Percentiles rank a stretch among this genome's conserved stretches.
phyloP scores from a whole-genome alignment of 768 basidiomycete genomes.

The Pleurotus djamor region DNA sequence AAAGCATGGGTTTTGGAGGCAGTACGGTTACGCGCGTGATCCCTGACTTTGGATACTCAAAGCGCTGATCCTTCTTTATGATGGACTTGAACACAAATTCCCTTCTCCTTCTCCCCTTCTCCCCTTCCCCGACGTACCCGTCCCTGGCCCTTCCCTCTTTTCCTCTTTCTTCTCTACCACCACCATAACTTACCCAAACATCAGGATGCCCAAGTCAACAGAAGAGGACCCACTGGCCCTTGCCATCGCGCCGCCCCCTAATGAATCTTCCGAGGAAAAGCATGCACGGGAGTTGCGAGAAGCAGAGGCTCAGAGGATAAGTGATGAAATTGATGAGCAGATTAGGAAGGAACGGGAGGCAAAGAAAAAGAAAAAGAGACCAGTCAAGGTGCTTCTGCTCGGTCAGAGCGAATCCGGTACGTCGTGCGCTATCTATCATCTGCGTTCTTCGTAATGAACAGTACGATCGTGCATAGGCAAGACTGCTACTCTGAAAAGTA shows the following conservation, averaged over 20 bases:
- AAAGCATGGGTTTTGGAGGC: conserved; percentile 1
- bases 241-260: conserved; percentile 59
- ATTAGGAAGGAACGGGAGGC: conserved; percentile 58
- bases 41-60: background rate
- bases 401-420: conserved; percentile 32
- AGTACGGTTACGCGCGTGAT: conserved; percentile 3
- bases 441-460: conserved; percentile 54
- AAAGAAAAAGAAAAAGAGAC: conserved; percentile 60
- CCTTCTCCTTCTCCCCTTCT: conserved; percentile 3
- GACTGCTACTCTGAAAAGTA: conserved; percentile 79
- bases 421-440: conserved; percentile 5
- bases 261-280: conserved; percentile 60
- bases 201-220: conserved; percentile 22
- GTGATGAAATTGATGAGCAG: conserved; percentile 77
- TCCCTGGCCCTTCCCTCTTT: background rate
- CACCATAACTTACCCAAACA: background rate
- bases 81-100: conserved; percentile 3
- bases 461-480: conserved; percentile 49
- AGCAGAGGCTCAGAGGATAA: conserved; percentile 57
- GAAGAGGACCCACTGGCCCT: conserved; percentile 63
- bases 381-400: conserved; percentile 73
- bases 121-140: background rate
- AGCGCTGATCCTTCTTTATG: background rate
- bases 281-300: conserved; percentile 57
- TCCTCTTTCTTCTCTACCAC: background rate